phyloP scores from a whole-genome alignment of 108 stramenopile genomes.

The Chaetoceros tenuissimus region DNA sequence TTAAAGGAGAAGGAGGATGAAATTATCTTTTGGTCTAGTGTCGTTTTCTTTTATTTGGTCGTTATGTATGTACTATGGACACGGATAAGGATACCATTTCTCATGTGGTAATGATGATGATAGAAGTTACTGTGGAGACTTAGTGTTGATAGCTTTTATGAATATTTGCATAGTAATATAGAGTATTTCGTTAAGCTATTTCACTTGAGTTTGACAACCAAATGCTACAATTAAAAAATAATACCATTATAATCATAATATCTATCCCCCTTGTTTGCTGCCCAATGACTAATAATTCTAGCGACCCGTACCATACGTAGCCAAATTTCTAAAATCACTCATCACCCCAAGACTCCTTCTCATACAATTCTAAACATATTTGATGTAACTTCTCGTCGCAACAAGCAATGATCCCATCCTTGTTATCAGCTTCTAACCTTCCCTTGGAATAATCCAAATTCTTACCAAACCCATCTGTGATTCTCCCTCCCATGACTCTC shows the following conservation, averaged over 20 bases:
- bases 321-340: too few species aligned
- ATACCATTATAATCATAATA: too few species aligned
- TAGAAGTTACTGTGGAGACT: not conserved
- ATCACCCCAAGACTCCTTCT: conserved; percentile 26
- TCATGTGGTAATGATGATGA: not conserved
- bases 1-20: conserved; percentile 40
- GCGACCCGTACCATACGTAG: too few species aligned
- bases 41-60: conserved; percentile 33
- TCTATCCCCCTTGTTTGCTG: too few species aligned
- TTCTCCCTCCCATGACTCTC: conserved; percentile 33
- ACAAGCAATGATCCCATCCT: conserved; percentile 43
- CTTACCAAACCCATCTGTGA: conserved; percentile 45
- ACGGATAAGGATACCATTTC: conserved; percentile 15
- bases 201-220: too few species aligned
- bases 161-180: too few species aligned
- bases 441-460: conserved; percentile 48
- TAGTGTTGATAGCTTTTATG: too few species aligned
- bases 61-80: conserved; percentile 46
- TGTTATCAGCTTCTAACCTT: conserved; percentile 35
- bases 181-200: too few species aligned
- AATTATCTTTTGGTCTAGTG: conserved; percentile 31
- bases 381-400: conserved; percentile 29
- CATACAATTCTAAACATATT: conserved; percentile 33
- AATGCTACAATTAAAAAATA: too few species aligned
- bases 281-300: too few species aligned